Evolutionary conservation across 495 filamentous ascomycete genomes (phyloP).

Genomic region (Terfezia claveryi): DNA sequence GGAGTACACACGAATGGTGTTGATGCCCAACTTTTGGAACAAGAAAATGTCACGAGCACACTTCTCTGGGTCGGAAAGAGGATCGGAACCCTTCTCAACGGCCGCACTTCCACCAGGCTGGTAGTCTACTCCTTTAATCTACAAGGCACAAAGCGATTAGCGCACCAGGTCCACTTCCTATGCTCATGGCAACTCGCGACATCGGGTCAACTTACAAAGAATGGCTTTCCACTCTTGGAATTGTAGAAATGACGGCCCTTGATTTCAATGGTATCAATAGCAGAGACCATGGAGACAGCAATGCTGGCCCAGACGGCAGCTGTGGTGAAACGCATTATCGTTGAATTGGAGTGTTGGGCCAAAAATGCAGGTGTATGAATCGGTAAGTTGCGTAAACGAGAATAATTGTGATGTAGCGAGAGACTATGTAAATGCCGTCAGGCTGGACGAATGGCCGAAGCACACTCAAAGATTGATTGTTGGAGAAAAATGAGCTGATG

Average conservation of each 20-base stretch:
- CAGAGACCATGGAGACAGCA: conserved; percentile 23
- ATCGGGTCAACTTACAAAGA: conserved; percentile 14
- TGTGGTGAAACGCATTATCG: conserved; percentile 17
- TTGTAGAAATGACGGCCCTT: conserved; percentile 23
- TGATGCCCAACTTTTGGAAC: conserved; percentile 39
- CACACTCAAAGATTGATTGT: not conserved
- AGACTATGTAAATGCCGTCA: not conserved
- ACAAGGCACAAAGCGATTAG: conserved; percentile 18
- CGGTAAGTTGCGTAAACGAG: too few species aligned
- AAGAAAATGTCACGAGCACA: conserved; percentile 43
- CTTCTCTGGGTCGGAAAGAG: conserved; percentile 32
- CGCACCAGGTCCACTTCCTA: not conserved
- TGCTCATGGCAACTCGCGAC: not conserved
- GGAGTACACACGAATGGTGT: conserved; percentile 51
- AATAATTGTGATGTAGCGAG: not conserved
- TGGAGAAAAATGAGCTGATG: not conserved
- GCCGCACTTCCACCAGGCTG: conserved; percentile 19
- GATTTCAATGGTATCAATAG: conserved; percentile 34
- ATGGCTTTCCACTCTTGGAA: conserved; percentile 7
- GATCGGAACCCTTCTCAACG: conserved; percentile 14
- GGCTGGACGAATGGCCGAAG: not conserved
- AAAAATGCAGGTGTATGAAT: too few species aligned
- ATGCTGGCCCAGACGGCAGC: conserved; percentile 23
- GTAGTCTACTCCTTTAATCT: conserved; percentile 52
- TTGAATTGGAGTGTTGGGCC: too few species aligned